Base-by-base conservation (phyloP, 2,329 filamentous ascomycete species). In the Plectosphaerella plurivora region DNA sequence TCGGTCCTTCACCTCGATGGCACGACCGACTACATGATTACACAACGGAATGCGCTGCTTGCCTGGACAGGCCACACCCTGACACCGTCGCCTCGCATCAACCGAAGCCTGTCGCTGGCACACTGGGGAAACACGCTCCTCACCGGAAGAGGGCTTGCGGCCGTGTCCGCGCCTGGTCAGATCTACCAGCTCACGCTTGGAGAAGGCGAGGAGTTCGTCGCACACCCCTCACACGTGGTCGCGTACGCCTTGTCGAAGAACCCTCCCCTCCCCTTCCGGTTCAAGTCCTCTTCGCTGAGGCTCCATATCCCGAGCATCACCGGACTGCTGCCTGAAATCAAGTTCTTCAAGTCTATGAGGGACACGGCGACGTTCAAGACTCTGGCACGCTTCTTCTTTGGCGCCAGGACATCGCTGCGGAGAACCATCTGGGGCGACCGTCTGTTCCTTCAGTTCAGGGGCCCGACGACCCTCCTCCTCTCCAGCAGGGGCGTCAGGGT, bases 61-160 rank as follows among this genome's bases (percentile, higher is more conserved):
- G 94, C 94, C 51, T 99, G 94, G 94, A 96, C 93, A 0, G 94
- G 94, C 25, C 89, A 96, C 67, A 91, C 90, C 1, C 77, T 99
- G 51, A 77, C 78, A 15, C 79, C 94, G 45, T 85, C 84, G 36
- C 90, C 92, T 3, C 86, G 84, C 46, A 77, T 95, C 58, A 92
- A 91, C 61, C 80, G 79, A 44, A 81, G 81, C 57, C 79, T 97
- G 65, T 86, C 88, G 52, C 65, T 96, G 49, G 85, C 91, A 45
- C 87, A 97, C 65, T 97, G 93, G 93, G 94, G 94, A 61, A 94
- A 84, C 73, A 92, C 93, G 12, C 82, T 89, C 57, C 77, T 97
- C 54, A 96, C 91, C 0, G 94, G 94, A 39, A 83, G 94, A 58
- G 94, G 94, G 1, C 76, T 99, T 20, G 81, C 92, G 1, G 93